Evolutionary conservation across 371 early-diverging fungal species (phyloP).

Genomic region (Haplosporangium sp.): DNA sequence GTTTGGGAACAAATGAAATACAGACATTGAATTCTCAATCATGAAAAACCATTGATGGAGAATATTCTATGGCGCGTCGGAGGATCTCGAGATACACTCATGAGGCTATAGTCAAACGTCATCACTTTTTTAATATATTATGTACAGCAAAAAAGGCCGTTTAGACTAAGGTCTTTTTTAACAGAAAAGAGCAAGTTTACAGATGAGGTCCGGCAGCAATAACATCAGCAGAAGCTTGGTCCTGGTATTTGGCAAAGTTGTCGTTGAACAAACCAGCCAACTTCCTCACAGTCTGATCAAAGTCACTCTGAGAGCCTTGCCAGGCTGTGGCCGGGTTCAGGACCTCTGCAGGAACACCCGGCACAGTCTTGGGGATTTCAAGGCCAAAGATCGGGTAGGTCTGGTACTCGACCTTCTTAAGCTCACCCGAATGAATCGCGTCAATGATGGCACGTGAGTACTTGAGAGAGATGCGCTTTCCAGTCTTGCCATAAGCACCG

Average conservation of each 20-base stretch:
- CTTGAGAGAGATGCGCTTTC: slow-evolving; percentile 95
- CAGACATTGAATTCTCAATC: no score
- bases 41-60: no score
- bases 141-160: no score
- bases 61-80: no score
- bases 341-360: slow-evolving; percentile 87
- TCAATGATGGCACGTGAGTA: slow-evolving; percentile 97
- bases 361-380: slow-evolving; percentile 78
- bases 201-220: slow-evolving; percentile 77
- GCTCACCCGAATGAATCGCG: slow-evolving; percentile 93
- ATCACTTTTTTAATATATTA: no score
- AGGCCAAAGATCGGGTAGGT: slow-evolving; percentile 88
- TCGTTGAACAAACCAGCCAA: slow-evolving; percentile 87
- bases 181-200: background rate
- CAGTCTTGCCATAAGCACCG: slow-evolving; percentile 85
- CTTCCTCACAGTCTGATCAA: slow-evolving; percentile 73
- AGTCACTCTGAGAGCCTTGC: slow-evolving; percentile 79
- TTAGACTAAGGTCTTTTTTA: no score
- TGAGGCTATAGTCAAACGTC: no score
- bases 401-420: slow-evolving; percentile 83
- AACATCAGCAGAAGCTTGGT: slow-evolving; percentile 81
- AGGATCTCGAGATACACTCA: no score
- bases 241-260: slow-evolving; percentile 90
- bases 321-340: slow-evolving; percentile 91
- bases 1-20: no score